phyloP scores from a whole-genome alignment of 306 rosid genomes.

The Corylus heterophylla region DNA sequence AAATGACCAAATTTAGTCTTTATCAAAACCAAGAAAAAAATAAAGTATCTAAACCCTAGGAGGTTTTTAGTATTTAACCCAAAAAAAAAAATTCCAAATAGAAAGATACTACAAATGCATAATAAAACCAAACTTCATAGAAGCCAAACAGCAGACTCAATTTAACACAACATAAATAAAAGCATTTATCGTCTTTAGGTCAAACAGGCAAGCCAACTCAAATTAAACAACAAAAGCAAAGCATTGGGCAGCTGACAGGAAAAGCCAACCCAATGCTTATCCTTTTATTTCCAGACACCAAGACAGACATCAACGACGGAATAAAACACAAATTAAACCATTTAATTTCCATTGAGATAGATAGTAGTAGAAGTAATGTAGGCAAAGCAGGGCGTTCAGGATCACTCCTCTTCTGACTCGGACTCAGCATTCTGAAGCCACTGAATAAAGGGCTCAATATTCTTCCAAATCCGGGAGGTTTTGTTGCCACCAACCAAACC shows the following conservation, averaged over 20 bases:
- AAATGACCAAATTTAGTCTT: too few species aligned
- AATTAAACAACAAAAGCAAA: background rate
- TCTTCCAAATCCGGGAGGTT: conserved; percentile 47
- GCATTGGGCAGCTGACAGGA: background rate
- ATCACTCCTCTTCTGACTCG: conserved; percentile 57
- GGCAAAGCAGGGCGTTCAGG: background rate
- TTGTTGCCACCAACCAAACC: conserved; percentile 41
- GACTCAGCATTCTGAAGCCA: conserved; percentile 77
- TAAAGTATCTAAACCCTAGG: too few species aligned
- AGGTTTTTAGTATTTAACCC: too few species aligned
- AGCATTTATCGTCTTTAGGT: too few species aligned
- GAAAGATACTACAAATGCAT: too few species aligned
- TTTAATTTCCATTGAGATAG: background rate
- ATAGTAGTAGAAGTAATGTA: background rate
- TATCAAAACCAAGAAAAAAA: too few species aligned
- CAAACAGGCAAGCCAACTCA: too few species aligned
- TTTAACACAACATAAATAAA: too few species aligned
- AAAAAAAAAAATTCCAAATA: too few species aligned
- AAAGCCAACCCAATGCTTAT: conserved; percentile 8
- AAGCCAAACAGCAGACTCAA: too few species aligned
- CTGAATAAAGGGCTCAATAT: conserved; percentile 50
- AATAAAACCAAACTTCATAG: too few species aligned
- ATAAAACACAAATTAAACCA: background rate
- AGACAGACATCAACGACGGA: background rate
- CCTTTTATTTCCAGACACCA: background rate